A percentile compares a stretch with the other conserved stretches of the same genome.
These are phyloP conservation scores for Oldenlandia corymbosa DNA, from an alignment of 257 asterid genomes.

Conservation along the genomic window DNA sequence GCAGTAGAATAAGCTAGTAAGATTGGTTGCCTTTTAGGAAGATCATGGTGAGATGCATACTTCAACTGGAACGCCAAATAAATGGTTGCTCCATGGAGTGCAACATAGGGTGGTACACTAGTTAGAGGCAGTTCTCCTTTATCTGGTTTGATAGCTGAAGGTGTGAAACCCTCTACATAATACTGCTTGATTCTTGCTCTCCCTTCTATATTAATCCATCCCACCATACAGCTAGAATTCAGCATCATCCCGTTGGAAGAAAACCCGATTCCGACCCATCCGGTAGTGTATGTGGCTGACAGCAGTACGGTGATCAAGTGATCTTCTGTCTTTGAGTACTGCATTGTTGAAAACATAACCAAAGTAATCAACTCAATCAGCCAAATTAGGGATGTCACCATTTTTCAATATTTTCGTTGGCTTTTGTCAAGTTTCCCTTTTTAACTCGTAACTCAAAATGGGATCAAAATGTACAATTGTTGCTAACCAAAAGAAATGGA, in stretches of 20 bases:
- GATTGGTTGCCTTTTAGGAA: slow-evolving; percentile 61
- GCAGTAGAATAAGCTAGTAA: slow-evolving; percentile 65
- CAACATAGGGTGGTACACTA: slow-evolving; percentile 66
- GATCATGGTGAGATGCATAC: slow-evolving; percentile 42
- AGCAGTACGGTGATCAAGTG: slow-evolving; percentile 61
- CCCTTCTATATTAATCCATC: slow-evolving; percentile 72
- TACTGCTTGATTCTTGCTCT: slow-evolving; percentile 68
- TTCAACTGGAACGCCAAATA: slow-evolving; percentile 82
- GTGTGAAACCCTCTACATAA: slow-evolving; percentile 55
- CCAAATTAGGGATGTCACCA: too few relatives aligned
- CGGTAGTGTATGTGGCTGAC: slow-evolving; percentile 68
- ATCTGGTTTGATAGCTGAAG: slow-evolving; percentile 56
- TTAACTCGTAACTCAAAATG: too few relatives aligned
- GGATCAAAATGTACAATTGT: too few relatives aligned
- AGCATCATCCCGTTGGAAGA: slow-evolving; percentile 81
- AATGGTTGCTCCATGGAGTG: slow-evolving; percentile 49
- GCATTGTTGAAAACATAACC: slow-evolving; percentile 10
- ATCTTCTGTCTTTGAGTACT: slow-evolving; percentile 69
- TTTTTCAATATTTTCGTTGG: too few relatives aligned
- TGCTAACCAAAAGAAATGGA: too few relatives aligned
- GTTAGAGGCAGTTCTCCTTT: slow-evolving; percentile 74
- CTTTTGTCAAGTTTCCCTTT: too few relatives aligned
- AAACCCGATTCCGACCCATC: slow-evolving; percentile 97
- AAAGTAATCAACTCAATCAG: not conserved
- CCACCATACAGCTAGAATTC: slow-evolving; percentile 83